phyloP scores from a whole-genome alignment of 2,329 filamentous ascomycete genomes.

The Microdochium trichocladiopsis region DNA sequence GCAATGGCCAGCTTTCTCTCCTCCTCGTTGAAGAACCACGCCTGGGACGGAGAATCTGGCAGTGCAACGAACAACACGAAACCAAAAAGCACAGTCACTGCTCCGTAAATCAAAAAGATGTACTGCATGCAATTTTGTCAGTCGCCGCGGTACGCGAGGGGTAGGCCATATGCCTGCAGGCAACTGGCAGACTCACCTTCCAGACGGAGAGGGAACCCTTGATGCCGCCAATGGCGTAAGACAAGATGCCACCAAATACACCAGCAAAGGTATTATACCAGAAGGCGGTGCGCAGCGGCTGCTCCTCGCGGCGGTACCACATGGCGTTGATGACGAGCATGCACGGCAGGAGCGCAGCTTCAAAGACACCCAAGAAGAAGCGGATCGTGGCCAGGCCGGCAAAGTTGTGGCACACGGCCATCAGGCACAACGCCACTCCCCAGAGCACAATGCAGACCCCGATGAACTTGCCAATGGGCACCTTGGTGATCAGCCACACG shows the following conservation, averaged over 20 bases:
- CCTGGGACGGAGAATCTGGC: constrained; percentile 10
- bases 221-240: constrained; percentile 51
- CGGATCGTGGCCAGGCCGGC: constrained; percentile 39
- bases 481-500: constrained; percentile 43
- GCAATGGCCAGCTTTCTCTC: constrained; percentile 9
- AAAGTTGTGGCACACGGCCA: constrained; percentile 45
- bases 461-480: constrained; percentile 54
- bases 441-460: constrained; percentile 42
- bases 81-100: constrained; percentile 7
- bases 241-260: constrained; percentile 47
- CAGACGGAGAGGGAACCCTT: constrained; percentile 6
- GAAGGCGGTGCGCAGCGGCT: constrained; percentile 46
- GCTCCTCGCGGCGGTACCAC: constrained; percentile 55
- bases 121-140: neutral
- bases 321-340: constrained; percentile 53
- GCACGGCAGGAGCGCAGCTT: constrained; percentile 38
- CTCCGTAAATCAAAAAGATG: constrained; percentile 7
- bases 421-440: constrained; percentile 41
- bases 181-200: neutral
- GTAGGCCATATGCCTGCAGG: no score
- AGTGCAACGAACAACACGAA: constrained; percentile 56
- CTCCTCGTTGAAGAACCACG: constrained; percentile 12
- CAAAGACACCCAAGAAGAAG: constrained; percentile 51
- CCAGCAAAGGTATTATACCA: constrained; percentile 54
- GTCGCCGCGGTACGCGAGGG: neutral